Evolutionary conservation across 2,329 filamentous ascomycete species (phyloP), one percentile per base, ranked within the genome.

Genomic region (Aspergillus arachidicola): DNA sequence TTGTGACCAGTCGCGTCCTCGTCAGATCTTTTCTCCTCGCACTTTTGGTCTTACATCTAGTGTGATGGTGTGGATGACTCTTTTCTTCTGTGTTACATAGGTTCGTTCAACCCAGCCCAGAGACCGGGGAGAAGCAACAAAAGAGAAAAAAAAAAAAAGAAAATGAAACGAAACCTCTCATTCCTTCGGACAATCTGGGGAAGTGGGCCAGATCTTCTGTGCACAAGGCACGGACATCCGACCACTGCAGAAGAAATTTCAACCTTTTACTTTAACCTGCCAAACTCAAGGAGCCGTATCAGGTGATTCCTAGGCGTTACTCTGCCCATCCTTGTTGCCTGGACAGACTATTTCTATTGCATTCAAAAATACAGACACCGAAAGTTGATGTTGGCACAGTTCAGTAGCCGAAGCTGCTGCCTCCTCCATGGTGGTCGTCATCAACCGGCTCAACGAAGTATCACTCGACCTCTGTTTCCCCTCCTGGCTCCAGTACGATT

Each of bases 181-280:
- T 36, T 46, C 38, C 43, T 48, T 19, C 56, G 43, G 53, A 64
- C 64, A 69, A 69, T 69, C 68, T 69, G 68, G 68, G 68, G 68
- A 69, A 70, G 68, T 70, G 68, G 68, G 63, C 65, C 64, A 62
- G 65, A 69, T 70, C 68, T 64, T 63, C 57, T 65, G 55, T 61
- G 56, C 56, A 41, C 58, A 54, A 63, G 63, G 66, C 68, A 68
- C 66, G 62, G 66, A 68, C 64, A 64, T 58, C 48, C 59, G 46
- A 38, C 48, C 36, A 63, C 45, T 58, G 48, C 59, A 60, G 28
- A 58, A 53, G 21, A 64, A 58, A 46, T 43, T n/a, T 38, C 41
- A 19, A 45, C 58, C 21, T 53, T 28, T 21, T 58, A 19, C 23
- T 30, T 19, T 50, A 19, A 19, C 14, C 26, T 50, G 45, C 14